Evolutionary conservation across 768 basidiomycete species (phyloP).

Genomic region (Gymnopilus dilepis): DNA sequence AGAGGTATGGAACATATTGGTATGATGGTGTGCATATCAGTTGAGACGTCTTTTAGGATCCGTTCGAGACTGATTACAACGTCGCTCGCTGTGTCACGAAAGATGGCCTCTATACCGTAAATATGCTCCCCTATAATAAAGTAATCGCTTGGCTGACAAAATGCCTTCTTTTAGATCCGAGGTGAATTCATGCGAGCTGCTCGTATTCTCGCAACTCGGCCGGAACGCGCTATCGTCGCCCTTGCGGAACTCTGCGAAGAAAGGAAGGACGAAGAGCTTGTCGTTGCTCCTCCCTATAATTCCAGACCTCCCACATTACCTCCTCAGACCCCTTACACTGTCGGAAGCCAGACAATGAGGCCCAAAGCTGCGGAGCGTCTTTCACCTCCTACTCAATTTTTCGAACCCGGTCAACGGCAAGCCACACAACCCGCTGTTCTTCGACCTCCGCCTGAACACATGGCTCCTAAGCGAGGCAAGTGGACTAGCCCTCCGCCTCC

Average conservation of each 20-base stretch:
- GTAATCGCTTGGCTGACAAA: slow-evolving; percentile 13
- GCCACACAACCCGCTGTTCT: slow-evolving; percentile 33
- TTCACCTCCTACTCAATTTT: slow-evolving; percentile 59
- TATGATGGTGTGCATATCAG: background rate
- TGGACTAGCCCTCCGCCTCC: slow-evolving; percentile 89
- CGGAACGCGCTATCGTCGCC: slow-evolving; percentile 80
- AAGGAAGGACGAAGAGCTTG: slow-evolving; percentile 70
- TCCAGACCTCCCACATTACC: slow-evolving; percentile 53
- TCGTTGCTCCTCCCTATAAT: slow-evolving; percentile 51
- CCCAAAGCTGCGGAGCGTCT: slow-evolving; percentile 54
- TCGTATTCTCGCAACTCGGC: slow-evolving; percentile 79
- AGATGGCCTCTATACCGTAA: slow-evolving; percentile 93
- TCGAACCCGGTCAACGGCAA: slow-evolving; percentile 44
- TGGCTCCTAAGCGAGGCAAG: slow-evolving; percentile 80
- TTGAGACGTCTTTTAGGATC: slow-evolving; percentile 67
- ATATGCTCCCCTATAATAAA: slow-evolving; percentile 24
- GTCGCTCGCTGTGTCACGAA: slow-evolving; percentile 96
- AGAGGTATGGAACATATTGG: slow-evolving; percentile 60
- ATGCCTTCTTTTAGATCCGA: slow-evolving; percentile 70
- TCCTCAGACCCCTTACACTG: slow-evolving; percentile 73
- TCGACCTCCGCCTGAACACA: slow-evolving; percentile 68
- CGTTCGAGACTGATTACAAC: slow-evolving; percentile 96
- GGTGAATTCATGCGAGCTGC: slow-evolving; percentile 98
- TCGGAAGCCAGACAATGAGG: slow-evolving; percentile 65
- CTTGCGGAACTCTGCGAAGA: slow-evolving; percentile 93